Evolutionary conservation across 2,329 filamentous ascomycete species (phyloP), one percentile per base, ranked within the genome.

Genomic region (Nothophoma quercina): DNA sequence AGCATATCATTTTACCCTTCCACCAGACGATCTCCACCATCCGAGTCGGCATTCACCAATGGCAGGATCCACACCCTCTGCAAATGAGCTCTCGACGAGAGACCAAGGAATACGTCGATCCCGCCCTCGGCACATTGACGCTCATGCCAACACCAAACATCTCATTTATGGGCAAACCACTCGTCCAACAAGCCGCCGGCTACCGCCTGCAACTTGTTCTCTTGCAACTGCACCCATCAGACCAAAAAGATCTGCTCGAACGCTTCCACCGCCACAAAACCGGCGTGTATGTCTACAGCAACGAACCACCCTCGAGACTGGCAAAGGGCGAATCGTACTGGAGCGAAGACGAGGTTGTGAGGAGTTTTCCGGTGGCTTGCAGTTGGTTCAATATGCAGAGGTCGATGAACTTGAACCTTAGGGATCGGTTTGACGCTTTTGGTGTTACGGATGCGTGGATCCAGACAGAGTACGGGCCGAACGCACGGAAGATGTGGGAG

Each of bases 351-450:
- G 50, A 53, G 15, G 33, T 25, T 7, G 26, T 53, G 16, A 1
- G 28, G 4, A 38, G 32, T 3, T 53, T 53, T 5, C 50, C 50
- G 1, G 44, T 48, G 26, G 34, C 29, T 1, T 36, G 38, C 13
- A 53, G 50, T 40, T 53, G 50, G 50, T 53, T 53, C 28, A 53
- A 53, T n/a, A 53, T 53, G 50, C 50, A 53, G 15, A 29, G 50
- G 1, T 48, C 50, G 1, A 53, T 53, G 44, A 53, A 38, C 13
- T 28, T 53, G 21, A 53, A 53, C 19, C 4, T 53, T 7, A 33
- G 50, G 8, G 43, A 53, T 18, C 33, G 44, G 7, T 55, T 55
- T 13, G 51, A 50, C 16, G 45, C 39, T 1, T 44, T 34, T 41
- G 51, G 51, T 2, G 45, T 50, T 15, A 55, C 51, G 18, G 51